Base-by-base conservation (phyloP, 768 basidiomycete species). In the Cyclocybe cylindracea region DNA sequence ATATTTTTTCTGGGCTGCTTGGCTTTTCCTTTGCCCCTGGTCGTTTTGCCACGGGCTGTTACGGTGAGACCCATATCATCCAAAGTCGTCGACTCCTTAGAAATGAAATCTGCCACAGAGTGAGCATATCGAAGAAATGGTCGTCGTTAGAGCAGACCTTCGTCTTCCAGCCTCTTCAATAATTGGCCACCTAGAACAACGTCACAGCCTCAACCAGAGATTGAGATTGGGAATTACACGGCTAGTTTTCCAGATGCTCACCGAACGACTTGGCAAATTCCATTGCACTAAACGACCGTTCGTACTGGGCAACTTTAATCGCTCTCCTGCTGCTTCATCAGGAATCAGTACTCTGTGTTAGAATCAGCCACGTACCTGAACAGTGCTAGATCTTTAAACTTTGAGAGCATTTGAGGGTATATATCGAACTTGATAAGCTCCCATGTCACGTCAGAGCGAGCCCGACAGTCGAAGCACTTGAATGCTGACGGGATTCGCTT, bases 391-490 rank as follows among this genome's bases (percentile, higher is more conserved):
- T 86, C 85, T 58, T 79, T 79, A 68, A 83, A 89, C 52, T 83
- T 84, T 8, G 77, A 73, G 29, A 87, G 71, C 68, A 89, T 81
- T 49, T 66, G 64, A 44, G 81, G 78, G 58, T 85, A 84, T 34
- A 83, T 63, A 55, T 79, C 77, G 36, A 76, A 70, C 50, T 82
- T 78, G 59, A 90, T 85, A 13, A 91, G 70, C 40, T 85, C 81
- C 86, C 88, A 91, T 52, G 82, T 83, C 36, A 76, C 67, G 57
- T 89, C 87, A 10, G 75, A 78, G 44, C 76, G 80, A 41, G 88
- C 74, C 33, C 88, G 84, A 65, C 91, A 93, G 58, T 88, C 84
- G 66, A 91, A 87, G 68, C 90, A 93, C 29, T 78, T 61, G 55
- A 89, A 91, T 51, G 75, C 71, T 0, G 64, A 48, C 2, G 87